Evolutionary conservation across 2,329 filamentous ascomycete species (phyloP).

Genomic region (Penicillium sp.): DNA sequence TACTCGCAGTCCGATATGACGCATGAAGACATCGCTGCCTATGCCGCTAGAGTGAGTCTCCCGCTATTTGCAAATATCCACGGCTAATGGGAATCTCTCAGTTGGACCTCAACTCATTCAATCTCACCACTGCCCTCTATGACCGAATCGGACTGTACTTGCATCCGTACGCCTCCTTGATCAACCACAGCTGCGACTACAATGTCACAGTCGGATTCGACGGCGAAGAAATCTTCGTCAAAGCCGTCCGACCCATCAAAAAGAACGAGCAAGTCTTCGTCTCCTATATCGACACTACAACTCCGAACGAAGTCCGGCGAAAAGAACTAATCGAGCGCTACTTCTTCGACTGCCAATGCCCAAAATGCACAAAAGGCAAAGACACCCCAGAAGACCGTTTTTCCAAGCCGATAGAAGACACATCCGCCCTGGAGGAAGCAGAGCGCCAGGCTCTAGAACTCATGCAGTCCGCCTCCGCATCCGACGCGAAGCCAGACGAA

Average conservation of each 20-base stretch:
- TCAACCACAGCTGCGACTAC: constrained; percentile 63
- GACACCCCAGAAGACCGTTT: constrained; percentile 22
- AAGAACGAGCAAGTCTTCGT: constrained; percentile 60
- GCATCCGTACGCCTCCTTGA: constrained; percentile 53
- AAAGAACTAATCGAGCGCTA: constrained; percentile 54
- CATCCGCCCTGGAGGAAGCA: constrained; percentile 14
- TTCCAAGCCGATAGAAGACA: constrained; percentile 10
- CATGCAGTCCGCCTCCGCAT: constrained; percentile 21
- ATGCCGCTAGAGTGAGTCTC: constrained; percentile 47
- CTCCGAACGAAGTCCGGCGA: constrained; percentile 51
- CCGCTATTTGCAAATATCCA: not conserved
- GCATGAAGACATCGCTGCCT: constrained; percentile 43
- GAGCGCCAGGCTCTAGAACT: constrained; percentile 25
- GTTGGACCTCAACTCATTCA: constrained; percentile 59
- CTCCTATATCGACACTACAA: constrained; percentile 60
- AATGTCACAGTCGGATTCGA: constrained; percentile 61
- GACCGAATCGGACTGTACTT: constrained; percentile 61
- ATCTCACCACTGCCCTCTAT: constrained; percentile 54
- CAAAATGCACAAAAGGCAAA: constrained; percentile 44
- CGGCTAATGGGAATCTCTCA: constrained; percentile 22
- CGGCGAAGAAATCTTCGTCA: constrained; percentile 49
- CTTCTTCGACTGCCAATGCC: constrained; percentile 59
- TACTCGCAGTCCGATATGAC: constrained; percentile 50
- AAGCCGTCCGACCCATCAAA: constrained; percentile 53
- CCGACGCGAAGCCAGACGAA: constrained; percentile 23